Conservation (phyloP, 164 flowering plant species). For the Euptelea pleiosperma region DNA sequence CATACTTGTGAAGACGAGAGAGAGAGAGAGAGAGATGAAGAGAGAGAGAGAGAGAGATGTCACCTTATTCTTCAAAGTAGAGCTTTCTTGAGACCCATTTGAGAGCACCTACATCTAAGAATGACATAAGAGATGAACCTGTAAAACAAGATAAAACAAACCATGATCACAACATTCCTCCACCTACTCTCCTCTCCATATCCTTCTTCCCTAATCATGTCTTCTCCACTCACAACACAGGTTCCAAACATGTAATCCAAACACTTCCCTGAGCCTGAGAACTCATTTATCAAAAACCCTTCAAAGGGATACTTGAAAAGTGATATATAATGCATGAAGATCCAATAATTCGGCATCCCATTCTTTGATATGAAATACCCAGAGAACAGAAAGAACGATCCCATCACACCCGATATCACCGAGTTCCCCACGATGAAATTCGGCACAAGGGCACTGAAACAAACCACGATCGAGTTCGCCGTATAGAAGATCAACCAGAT, state of each 20-base stretch:
- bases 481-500: constrained; percentile 86
- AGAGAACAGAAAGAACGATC: constrained; percentile 86
- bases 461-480: constrained; percentile 93
- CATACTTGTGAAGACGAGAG: no score
- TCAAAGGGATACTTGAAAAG: constrained; percentile 96
- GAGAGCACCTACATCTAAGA: constrained; percentile 77
- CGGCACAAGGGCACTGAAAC: constrained; percentile 88
- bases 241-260: constrained; percentile 64
- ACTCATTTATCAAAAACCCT: constrained; percentile 90
- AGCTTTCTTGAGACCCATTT: constrained; percentile 30
- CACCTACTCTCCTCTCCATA: constrained; percentile 62
- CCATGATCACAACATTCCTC: constrained; percentile 74
- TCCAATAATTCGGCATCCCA: constrained; percentile 80
- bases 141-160: constrained; percentile 71
- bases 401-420: constrained; percentile 83
- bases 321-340: constrained; percentile 85
- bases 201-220: constrained; percentile 75
- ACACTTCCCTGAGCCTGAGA: constrained; percentile 60
- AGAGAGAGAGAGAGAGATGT: background rate
- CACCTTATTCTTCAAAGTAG: constrained; percentile 18
- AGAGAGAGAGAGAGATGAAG: no score
- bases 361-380: constrained; percentile 87
- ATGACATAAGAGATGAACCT: constrained; percentile 82
- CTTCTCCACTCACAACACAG: constrained; percentile 68
- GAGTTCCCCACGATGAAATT: constrained; percentile 95